Base-by-base conservation (phyloP, 805 yeast genomes). In the Metschnikowia noctiluminum region DNA sequence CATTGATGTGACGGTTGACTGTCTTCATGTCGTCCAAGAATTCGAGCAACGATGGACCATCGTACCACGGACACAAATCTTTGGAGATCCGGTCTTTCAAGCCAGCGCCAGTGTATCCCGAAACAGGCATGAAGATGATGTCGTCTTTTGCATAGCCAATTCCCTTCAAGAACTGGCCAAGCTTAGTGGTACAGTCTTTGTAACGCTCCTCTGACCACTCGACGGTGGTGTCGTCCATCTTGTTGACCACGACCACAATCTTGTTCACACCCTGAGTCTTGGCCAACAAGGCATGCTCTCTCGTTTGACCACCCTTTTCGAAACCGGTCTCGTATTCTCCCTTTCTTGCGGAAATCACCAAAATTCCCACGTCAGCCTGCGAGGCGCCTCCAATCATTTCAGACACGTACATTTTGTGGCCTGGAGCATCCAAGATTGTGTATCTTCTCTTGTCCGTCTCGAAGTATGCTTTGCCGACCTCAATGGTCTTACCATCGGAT, bases 351-450 rank as follows among this genome's bases (percentile, higher is more conserved):
- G 96, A 88, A 60, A 94, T 94, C 43, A 94, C 99, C 63, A 94
- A 80, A 57, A 94, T 82, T 74, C 99, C 99, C 50, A 92, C 94
- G 74, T 94, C 99, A 34, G 99, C 99, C 76, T 94, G 99, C 40
- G 98, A 91, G 15, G 99, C 99, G 71, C 99, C 99, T 62, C 98
- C 98, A 77, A 94, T 94, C 99, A 94, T 94, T 70, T 90, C 96
- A 48, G 97, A 89, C 55, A 94, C 97, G 67, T 94, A 94, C 89
- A 94, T 87, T 76, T 94, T 94, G 78, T 94, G 99, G 45, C 99
- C 99, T 57, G 99, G 99, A 8, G 99, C 99, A 71, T 94, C 99
- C 68, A 94, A 82, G 59, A 94, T 90, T 39, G 99, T 92, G 77
- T 94, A 94, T 71, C 98, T 85, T 76, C 99, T 87, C 76, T 89